phyloP scores from a whole-genome alignment of 257 asterid genomes.

The Primulina tabacum region DNA sequence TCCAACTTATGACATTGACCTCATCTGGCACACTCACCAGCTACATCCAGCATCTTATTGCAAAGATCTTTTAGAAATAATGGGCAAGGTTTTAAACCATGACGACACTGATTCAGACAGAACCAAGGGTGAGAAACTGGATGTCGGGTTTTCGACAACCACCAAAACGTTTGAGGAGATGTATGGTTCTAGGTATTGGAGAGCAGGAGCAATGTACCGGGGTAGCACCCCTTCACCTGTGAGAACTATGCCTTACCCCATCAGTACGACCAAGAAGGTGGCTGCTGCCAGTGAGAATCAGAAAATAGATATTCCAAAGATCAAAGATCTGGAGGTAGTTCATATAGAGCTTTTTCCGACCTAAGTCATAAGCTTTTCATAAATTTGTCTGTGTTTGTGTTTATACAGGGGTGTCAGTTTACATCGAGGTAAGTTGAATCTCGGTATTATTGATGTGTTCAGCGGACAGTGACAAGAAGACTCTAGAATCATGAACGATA shows the following conservation, averaged over 20 bases:
- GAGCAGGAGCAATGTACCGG: slow-evolving; percentile 93
- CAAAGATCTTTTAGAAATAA: slow-evolving; percentile 61
- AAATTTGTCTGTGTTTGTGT: neutral
- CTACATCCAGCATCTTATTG: slow-evolving; percentile 79
- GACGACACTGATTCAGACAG: slow-evolving; percentile 96
- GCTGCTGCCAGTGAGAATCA: slow-evolving; percentile 31
- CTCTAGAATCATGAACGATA: neutral
- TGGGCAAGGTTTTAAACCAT: slow-evolving; percentile 80
- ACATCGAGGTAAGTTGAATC: slow-evolving; percentile 16
- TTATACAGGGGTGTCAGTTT: neutral
- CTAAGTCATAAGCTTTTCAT: neutral
- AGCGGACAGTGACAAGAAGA: neutral
- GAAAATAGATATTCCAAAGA: slow-evolving; percentile 41
- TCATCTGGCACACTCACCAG: slow-evolving; percentile 98
- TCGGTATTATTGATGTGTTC: neutral
- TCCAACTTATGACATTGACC: slow-evolving; percentile 96
- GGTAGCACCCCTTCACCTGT: slow-evolving; percentile 76
- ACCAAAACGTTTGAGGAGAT: slow-evolving; percentile 74
- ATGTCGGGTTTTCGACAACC: slow-evolving; percentile 74
- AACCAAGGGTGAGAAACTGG: slow-evolving; percentile 87
- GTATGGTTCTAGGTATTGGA: slow-evolving; percentile 84
- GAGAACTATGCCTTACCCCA: slow-evolving; percentile 49
- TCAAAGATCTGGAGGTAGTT: slow-evolving; percentile 64
- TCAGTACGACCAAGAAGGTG: slow-evolving; percentile 34
- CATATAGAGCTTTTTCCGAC: slow-evolving; percentile 18